Evolutionary conservation across 345 rosid species (phyloP).

Genomic region (Eucalyptus guilfoylei): DNA sequence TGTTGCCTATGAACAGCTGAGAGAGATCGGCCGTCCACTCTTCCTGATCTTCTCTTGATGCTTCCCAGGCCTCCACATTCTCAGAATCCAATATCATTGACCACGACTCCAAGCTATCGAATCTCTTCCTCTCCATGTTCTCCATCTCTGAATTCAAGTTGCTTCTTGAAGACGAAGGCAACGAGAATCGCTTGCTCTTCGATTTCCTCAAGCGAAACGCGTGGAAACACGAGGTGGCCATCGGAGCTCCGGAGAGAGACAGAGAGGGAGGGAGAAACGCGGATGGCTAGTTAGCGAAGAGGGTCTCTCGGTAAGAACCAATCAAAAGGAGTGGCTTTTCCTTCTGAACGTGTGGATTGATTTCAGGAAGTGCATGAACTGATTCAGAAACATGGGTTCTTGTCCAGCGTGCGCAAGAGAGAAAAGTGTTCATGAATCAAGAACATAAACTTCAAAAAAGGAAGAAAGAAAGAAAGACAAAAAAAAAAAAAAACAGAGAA

Average conservation of each 20-base stretch:
- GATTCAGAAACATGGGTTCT: constrained; percentile 82
- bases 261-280: not conserved
- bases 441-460: not conserved
- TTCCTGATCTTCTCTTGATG: constrained; percentile 70
- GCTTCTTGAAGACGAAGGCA: constrained; percentile 49
- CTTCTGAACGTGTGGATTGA: constrained; percentile 92
- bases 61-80: constrained; percentile 94
- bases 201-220: constrained; percentile 52
- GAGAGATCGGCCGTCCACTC: constrained; percentile 99
- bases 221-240: constrained; percentile 74
- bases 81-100: constrained; percentile 95
- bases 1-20: constrained; percentile 90
- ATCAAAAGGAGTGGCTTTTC: constrained; percentile 33
- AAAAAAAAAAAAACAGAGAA: not conserved
- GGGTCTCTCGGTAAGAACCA: not conserved
- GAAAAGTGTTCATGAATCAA: not conserved
- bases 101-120: constrained; percentile 97
- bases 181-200: constrained; percentile 24
- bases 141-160: constrained; percentile 44
- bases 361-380: constrained; percentile 94
- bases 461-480: not conserved
- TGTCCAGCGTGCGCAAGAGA: not conserved
- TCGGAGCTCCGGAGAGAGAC: not conserved
- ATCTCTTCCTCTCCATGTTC: constrained; percentile 84
- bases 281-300: not conserved